Evolutionary conservation across 768 basidiomycete species (phyloP).

Genomic region (Leucocoprinus leucothites): DNA sequence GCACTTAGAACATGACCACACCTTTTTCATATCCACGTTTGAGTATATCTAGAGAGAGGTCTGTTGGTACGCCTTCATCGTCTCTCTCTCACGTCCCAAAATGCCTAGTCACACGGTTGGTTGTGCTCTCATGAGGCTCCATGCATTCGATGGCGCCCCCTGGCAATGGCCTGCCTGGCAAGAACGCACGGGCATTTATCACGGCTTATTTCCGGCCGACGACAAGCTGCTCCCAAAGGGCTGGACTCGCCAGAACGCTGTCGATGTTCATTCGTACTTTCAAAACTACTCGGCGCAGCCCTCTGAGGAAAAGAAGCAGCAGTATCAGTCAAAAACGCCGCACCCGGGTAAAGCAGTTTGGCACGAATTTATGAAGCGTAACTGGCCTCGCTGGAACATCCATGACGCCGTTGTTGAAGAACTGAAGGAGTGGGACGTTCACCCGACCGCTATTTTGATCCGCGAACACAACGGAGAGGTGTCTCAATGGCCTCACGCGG

Average conservation of each 20-base stretch:
- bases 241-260: slow-evolving; percentile 11
- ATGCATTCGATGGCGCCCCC: slow-evolving; percentile 8
- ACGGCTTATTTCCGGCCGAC: slow-evolving; percentile 22
- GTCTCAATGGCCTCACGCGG: not conserved
- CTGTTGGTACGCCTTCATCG: too few relatives aligned
- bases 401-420: slow-evolving; percentile 13
- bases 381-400: slow-evolving; percentile 16
- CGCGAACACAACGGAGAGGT: not conserved
- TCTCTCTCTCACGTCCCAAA: too few relatives aligned
- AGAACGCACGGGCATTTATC: slow-evolving; percentile 18
- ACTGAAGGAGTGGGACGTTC: slow-evolving; percentile 12
- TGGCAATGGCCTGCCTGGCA: slow-evolving; percentile 20
- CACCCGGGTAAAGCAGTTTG: slow-evolving; percentile 17
- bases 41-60: too few relatives aligned
- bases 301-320: not conserved
- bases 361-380: slow-evolving; percentile 11
- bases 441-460: slow-evolving; percentile 12
- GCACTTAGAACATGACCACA: too few relatives aligned
- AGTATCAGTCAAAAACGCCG: not conserved
- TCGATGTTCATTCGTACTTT: slow-evolving; percentile 16
- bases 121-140: slow-evolving; percentile 17
- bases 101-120: slow-evolving; percentile 9
- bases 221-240: slow-evolving; percentile 16
- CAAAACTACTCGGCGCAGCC: slow-evolving; percentile 4
- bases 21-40: too few relatives aligned